phyloP scores from a whole-genome alignment of 345 rosid genomes.

The Cardamine occulta region DNA sequence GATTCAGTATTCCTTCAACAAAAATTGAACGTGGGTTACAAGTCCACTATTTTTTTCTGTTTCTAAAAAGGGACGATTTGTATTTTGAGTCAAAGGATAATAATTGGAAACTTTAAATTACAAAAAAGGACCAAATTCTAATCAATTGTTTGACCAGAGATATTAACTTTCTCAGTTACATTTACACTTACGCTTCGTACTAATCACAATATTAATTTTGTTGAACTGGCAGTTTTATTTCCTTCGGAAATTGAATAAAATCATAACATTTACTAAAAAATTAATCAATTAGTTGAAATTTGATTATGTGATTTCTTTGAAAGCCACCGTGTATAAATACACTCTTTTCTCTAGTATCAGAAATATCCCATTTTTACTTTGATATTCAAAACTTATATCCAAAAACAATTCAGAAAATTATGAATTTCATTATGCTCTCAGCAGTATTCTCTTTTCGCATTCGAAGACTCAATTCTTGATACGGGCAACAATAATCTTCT shows the following conservation, averaged over 20 bases:
- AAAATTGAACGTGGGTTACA: not conserved
- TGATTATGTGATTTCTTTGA: not conserved
- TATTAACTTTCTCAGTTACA: not conserved
- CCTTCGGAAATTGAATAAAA: not conserved
- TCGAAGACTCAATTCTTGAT: conserved; percentile 71
- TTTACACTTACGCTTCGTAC: not conserved
- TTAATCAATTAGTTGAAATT: not conserved
- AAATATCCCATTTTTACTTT: not conserved
- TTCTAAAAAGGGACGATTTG: not conserved
- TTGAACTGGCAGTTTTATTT: conserved; percentile 3
- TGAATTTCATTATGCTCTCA: not conserved
- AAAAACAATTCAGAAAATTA: not conserved
- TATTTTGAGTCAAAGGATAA: not conserved
- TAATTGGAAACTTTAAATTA: not conserved
- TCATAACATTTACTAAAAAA: not conserved
- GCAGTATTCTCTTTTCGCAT: too few species aligned
- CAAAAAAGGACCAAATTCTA: not conserved
- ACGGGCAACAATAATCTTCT: conserved; percentile 67
- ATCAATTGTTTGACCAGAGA: not conserved
- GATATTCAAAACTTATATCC: not conserved
- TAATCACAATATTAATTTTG: not conserved
- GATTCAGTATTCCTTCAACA: not conserved
- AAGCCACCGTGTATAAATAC: not conserved
- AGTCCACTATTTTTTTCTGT: not conserved
- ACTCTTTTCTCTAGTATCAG: not conserved